Evolutionary conservation across 352 stramenopile genomes (phyloP), one percentile per base, ranked within the genome.

Genomic region (Stephanocyclus meneghinianus): DNA sequence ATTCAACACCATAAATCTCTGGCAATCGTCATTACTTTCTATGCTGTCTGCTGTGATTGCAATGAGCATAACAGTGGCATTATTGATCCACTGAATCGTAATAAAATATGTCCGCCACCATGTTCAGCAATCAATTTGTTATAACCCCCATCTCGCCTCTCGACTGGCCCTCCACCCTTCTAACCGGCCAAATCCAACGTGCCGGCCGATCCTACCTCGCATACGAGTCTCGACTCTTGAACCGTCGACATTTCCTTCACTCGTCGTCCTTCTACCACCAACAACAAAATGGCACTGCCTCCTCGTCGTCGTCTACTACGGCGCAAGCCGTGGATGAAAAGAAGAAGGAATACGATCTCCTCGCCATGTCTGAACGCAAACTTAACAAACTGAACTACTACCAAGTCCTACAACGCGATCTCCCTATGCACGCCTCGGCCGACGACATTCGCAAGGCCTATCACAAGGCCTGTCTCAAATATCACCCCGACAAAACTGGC

Each of bases 401-500:
- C 66, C 67, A 90, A 61, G 83, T 92, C 16, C 50, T 93, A 29
- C 51, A 68, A 7, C 42, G 71, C 13, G 63, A 80, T 50, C 53
- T 93, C 2, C 82, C 85, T n/a, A 74, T 87, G 29, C 76, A 87
- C 63, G 67, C 88, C 0, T 83, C 71, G 26, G 48, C 85, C 13
- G 86, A 93, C 30, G 78, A 90, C 40, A 82, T 93, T 60, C 87
- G 87, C 45, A 83, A 86, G 32, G 91, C 92, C 0, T 96, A 96
- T 71, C 91, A 93, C 57, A 92, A 94, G 56, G 81, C 91, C 1
- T 93, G 92, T 59, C 74, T 95, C 2, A 81, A 80, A 40, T 94
- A 95, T 74, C 93, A 96, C 77, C 93, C 93, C 2, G 93, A 96
- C 70, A 96, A 96, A 73, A 91, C 87, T 16, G 82, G 87, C 37